phyloP scores from a whole-genome alignment of 805 yeast genomes.

The Candida anglica region DNA sequence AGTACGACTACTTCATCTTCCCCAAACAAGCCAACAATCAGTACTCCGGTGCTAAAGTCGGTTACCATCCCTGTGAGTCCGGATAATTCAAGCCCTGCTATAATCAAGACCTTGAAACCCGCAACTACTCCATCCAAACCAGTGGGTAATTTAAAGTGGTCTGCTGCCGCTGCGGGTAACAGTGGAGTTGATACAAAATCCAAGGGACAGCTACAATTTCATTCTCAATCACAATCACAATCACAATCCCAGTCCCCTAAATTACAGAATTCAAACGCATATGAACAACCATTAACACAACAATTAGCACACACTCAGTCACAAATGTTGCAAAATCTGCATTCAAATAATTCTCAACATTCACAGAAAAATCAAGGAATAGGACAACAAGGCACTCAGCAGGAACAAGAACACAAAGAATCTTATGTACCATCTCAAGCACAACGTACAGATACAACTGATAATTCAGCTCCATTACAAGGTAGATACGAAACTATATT shows the following conservation, averaged over 20 bases:
- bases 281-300: neutral
- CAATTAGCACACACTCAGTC: constrained; percentile 2
- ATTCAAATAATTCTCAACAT: neutral
- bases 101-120: constrained; percentile 46
- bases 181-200: constrained; percentile 14
- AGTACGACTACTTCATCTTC: constrained; percentile 1
- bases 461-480: neutral
- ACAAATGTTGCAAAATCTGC: constrained; percentile 6
- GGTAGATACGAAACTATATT: too few relatives aligned
- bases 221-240: constrained; percentile 1
- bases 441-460: constrained; percentile 1
- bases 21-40: neutral
- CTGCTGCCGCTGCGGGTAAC: constrained; percentile 47
- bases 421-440: neutral
- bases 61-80: constrained; percentile 12
- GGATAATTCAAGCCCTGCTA: constrained; percentile 34
- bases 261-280: neutral
- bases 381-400: constrained; percentile 1
- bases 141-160: constrained; percentile 52
- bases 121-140: constrained; percentile 53
- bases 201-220: too few relatives aligned
- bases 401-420: constrained; percentile 2
- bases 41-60: constrained; percentile 1
- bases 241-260: neutral
- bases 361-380: constrained; percentile 1